Evolutionary conservation across 371 early-diverging fungal species (phyloP), one percentile per base, ranked within the genome.

Genomic region (Mucor sp.): DNA sequence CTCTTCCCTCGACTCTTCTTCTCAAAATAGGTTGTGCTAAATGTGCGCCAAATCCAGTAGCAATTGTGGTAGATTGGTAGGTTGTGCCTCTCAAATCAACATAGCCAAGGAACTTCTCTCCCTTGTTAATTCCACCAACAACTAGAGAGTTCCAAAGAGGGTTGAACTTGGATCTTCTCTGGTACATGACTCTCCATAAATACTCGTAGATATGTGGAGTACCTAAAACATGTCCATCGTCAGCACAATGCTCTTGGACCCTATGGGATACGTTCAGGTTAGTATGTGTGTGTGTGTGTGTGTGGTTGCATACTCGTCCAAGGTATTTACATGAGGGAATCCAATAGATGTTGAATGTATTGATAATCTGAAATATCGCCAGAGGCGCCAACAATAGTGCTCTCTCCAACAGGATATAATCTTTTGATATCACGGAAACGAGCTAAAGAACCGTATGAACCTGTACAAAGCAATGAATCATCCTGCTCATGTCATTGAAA

Each of bases 351-450:
- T 71, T 94, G 84, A 69, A 97, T 85, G 74, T 94, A 90, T 86
- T 97, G 96, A 72, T 91, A 94, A 76, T 99, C 99, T 33, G 95
- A 94, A 27, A 97, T 88, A 74, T 99, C 98, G 35, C 99, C 99
- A 25, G 95, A 91, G 41, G 93, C 93, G 43, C 97, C 99, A 35
- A 98, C 79, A 47, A 97, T 75, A 19, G 99, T 98, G 67, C 72
- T 74, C 50, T 94, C 87, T 43, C 95, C 94, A 14, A 95, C 92
- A 48, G 89, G 77, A 70, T 88, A 78, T 69, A 99, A 78, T 65
- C 99, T 89, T 74, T 94, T 88, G 60, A 95, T 90, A 79, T 96
- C 93, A 63, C 94, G 93, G 91, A 95, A 97, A 64, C 97, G 93
- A 39, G 98, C 96, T 71, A 98, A 79, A 27, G 94, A 93, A 58